A percentile compares a stretch with the other conserved stretches of the same genome.
Evolutionary conservation across 352 stramenopile genomes (phyloP).

Genomic region (Pythium sp.): DNA sequence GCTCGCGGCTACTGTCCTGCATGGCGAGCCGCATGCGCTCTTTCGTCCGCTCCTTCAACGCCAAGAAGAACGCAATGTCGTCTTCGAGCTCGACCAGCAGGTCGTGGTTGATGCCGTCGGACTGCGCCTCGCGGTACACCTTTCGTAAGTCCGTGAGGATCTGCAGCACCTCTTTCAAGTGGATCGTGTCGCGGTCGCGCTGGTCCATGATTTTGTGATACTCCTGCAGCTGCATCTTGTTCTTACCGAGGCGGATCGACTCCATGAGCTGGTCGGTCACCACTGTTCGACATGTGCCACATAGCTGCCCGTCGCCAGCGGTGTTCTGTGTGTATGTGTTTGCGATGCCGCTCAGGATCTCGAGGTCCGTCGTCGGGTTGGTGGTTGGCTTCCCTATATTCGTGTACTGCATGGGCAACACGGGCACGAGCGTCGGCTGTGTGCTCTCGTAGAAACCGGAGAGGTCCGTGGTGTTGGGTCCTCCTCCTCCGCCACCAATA

Average conservation of each 20-base stretch:
- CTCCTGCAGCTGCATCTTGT: constrained; percentile 66
- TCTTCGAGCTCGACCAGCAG: constrained; percentile 58
- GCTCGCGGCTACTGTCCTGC: constrained; percentile 28
- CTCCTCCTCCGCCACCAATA: neutral
- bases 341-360: constrained; percentile 83
- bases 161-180: constrained; percentile 59
- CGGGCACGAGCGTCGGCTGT: constrained; percentile 38
- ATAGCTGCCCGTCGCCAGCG: constrained; percentile 46
- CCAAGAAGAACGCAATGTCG: constrained; percentile 72
- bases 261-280: constrained; percentile 76
- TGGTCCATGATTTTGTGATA: constrained; percentile 48
- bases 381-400: constrained; percentile 17
- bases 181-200: constrained; percentile 59
- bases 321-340: constrained; percentile 75
- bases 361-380: constrained; percentile 45
- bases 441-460: constrained; percentile 60
- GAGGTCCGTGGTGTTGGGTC: constrained; percentile 29
- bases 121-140: constrained; percentile 46
- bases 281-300: constrained; percentile 55
- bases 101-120: constrained; percentile 50
- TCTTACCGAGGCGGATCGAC: constrained; percentile 67
- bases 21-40: constrained; percentile 63
- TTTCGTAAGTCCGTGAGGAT: constrained; percentile 50
- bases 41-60: constrained; percentile 67
- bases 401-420: constrained; percentile 67